Evolutionary conservation across 176 grass and related monocot genomes (phyloP), one percentile per base, ranked within the genome.

Genomic region (Rhynchospora pubera): DNA sequence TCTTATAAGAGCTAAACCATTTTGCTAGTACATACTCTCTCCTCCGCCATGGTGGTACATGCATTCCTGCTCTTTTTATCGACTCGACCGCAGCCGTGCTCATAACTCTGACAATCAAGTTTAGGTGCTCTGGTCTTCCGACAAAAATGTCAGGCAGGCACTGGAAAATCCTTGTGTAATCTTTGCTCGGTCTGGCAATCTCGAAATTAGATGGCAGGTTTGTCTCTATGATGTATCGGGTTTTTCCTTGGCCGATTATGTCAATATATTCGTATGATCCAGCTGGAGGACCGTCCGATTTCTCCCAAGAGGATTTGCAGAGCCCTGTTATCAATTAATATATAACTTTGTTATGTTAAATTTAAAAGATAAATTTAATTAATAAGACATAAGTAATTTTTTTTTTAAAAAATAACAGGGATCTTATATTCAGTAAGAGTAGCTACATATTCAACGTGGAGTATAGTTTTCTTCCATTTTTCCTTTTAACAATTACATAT

Each of bases 1-100:
- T 86, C 80, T 52, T 67, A 82, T 86, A 85, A 28, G 47, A 72
- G 42, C 60, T 28, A 24, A 90, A 90, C 94, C 94, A 97, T 83
- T 97, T 97, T 16, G 88, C 83, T 65, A 86, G 87, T 32, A 92
- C 86, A 82, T 97, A 97, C 55, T 51, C 30, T 71, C 69, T 69
- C 44, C 87, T 87, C 74, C 94, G 85, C 94, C 94, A 97, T 51
- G 94, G 94, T 24, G 90, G 85, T 39, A 94, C 81, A 79, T 92
- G 92, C 92, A 97, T 88, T 76, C 87, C 83, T 0, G 92, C 86
- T 68, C 85, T 84, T 4, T 79, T 86, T 32, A 97, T 92, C 23
- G 90, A 97, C 62, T 89, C 90, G 19, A 76, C 79, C 3, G 90
- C 84, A n/a, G 94, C 90, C 4, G 30, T 76, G 86, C 90, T 94